Conservation (phyloP, 2,329 filamentous ascomycete species). For the Myriangium duriaei region DNA sequence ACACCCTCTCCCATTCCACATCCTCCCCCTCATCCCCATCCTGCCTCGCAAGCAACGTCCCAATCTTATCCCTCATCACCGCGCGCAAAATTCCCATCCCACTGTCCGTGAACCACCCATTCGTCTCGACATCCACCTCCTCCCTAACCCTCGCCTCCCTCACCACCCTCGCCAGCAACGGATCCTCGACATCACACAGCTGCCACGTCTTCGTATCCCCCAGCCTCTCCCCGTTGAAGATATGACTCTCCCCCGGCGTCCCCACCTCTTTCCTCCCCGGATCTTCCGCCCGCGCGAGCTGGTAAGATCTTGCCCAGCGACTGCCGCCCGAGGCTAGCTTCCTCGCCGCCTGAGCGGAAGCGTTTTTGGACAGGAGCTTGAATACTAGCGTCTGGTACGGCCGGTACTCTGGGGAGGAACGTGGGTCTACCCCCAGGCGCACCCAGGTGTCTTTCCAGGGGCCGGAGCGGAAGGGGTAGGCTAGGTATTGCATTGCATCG, state of each 20-base stretch:
- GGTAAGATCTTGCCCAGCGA: conserved; percentile 8
- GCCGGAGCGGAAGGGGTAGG: conserved; percentile 84
- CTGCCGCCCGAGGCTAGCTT: conserved; percentile 9
- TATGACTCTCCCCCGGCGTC: conserved; percentile 41
- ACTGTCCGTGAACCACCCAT: conserved; percentile 77
- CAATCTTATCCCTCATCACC: conserved; percentile 79
- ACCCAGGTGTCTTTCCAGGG: conserved; percentile 86
- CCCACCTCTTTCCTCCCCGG: conserved; percentile 7
- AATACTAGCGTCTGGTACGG: conserved; percentile 85
- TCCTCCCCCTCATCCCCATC: conserved; percentile 19
- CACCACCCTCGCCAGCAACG: conserved; percentile 55
- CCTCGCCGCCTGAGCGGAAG: conserved; percentile 6
- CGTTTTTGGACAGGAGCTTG: conserved; percentile 41
- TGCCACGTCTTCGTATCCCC: conserved; percentile 83
- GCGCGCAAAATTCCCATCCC: conserved; percentile 73
- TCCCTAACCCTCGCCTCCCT: conserved; percentile 41
- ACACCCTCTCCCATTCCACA: conserved; percentile 13
- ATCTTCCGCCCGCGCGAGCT: conserved; percentile 8
- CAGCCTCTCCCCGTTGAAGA: conserved; percentile 70
- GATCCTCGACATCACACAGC: conserved; percentile 81
- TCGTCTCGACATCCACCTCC: conserved; percentile 39
- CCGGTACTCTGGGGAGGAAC: conserved; percentile 61
- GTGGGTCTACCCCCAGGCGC: conserved; percentile 74
- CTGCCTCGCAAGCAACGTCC: conserved; percentile 26
- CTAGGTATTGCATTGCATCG: conserved; percentile 68